Conservation (phyloP, 371 early-diverging fungal genomes). For the Actinomortierella ambigua region DNA sequence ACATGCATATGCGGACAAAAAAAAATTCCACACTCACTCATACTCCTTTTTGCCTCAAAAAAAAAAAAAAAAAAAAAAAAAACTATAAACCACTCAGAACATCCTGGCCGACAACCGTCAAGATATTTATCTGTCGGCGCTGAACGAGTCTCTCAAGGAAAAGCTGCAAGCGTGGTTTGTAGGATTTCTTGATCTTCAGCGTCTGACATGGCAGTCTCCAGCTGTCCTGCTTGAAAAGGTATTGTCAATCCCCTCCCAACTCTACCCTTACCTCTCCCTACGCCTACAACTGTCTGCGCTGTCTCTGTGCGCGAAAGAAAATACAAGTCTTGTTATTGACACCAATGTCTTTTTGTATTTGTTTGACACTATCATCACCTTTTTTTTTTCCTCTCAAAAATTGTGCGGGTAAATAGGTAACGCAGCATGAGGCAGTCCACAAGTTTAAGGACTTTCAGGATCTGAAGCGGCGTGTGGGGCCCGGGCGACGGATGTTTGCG, state of each 20-base stretch:
- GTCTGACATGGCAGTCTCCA: slow-evolving; percentile 81
- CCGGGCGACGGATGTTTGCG: slow-evolving; percentile 78
- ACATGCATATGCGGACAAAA: background rate
- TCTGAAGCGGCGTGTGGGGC: slow-evolving; percentile 80
- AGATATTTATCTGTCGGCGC: slow-evolving; percentile 47
- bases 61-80: too few species aligned
- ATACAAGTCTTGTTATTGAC: too few species aligned
- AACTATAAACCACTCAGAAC: background rate
- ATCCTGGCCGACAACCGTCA: slow-evolving; percentile 28
- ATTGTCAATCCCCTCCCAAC: too few species aligned
- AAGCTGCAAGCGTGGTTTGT: slow-evolving; percentile 72
- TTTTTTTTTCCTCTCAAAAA: too few species aligned
- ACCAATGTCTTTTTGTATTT: too few species aligned
- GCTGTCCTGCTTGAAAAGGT: slow-evolving; percentile 82
- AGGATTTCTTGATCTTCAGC: slow-evolving; percentile 70
- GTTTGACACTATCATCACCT: too few species aligned
- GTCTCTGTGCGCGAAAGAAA: too few species aligned
- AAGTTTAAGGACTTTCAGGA: slow-evolving; percentile 75
- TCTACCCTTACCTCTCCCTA: too few species aligned
- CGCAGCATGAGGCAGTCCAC: slow-evolving; percentile 85
- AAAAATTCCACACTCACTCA: too few species aligned
- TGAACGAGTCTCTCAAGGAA: slow-evolving; percentile 64
- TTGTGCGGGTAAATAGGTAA: slow-evolving; percentile 51
- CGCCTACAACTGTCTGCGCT: too few species aligned
- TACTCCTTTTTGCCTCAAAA: too few species aligned